phyloP scores from a whole-genome alignment of 192 early-diverging fungal genomes.

The Entomortierella beljakovae region DNA sequence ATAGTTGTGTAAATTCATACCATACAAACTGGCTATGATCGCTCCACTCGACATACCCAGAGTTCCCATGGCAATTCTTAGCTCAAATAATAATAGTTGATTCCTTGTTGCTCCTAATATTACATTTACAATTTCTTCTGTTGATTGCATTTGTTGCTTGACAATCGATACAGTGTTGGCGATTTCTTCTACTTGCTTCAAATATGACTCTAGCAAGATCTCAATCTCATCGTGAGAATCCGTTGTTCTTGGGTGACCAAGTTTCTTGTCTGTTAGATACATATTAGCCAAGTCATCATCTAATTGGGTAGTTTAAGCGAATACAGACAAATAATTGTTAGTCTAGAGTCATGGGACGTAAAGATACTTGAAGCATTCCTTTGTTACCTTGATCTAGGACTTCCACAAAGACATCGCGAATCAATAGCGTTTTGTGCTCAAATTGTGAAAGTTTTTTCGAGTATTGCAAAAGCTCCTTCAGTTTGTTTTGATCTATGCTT shows the following conservation, averaged over 20 bases:
- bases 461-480: constrained; percentile 82
- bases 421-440: constrained; percentile 78
- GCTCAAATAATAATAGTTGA: constrained; percentile 85
- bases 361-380: background rate
- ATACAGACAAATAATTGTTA: too few species aligned
- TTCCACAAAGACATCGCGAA: constrained; percentile 83
- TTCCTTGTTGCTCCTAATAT: constrained; percentile 89
- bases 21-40: constrained; percentile 82
- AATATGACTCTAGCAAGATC: constrained; percentile 90
- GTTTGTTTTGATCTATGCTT: constrained; percentile 75
- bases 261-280: constrained; percentile 88
- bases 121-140: constrained; percentile 88
- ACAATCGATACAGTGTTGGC: constrained; percentile 77
- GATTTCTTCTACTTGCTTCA: constrained; percentile 88
- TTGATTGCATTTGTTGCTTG: constrained; percentile 77
- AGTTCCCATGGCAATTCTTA: constrained; percentile 83
- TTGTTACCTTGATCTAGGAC: constrained; percentile 75
- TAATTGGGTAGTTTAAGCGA: constrained; percentile 24
- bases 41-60: constrained; percentile 80
- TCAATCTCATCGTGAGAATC: constrained; percentile 91
- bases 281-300: constrained; percentile 92
- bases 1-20: constrained; percentile 89
- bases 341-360: too few species aligned
- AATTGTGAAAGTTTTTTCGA: constrained; percentile 85
- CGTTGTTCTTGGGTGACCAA: constrained; percentile 60